These are phyloP conservation scores for Solanum phureja DNA, from an alignment of 257 asterid species.

Conservation along the genomic window DNA sequence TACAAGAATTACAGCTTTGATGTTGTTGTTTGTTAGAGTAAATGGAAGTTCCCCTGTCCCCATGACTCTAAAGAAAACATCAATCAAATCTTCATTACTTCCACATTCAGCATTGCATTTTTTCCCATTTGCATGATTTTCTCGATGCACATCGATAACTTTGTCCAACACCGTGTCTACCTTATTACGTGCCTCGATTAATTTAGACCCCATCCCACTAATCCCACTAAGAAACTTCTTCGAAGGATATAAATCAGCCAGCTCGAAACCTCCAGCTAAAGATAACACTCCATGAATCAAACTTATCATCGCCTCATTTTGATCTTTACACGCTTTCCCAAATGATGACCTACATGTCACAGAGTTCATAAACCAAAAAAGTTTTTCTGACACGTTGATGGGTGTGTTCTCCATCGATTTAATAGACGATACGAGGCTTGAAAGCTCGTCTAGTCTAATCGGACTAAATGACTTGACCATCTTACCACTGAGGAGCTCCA, in stretches of 20 bases:
- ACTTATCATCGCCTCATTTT: neutral
- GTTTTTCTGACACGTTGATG: neutral
- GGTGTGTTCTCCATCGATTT: neutral
- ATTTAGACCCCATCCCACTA: neutral
- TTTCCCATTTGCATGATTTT: neutral
- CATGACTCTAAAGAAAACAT: neutral
- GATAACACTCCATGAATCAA: neutral
- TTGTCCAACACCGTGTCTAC: neutral
- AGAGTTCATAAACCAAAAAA: neutral
- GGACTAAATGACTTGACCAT: neutral
- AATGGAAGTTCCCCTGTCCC: neutral
- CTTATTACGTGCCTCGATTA: neutral
- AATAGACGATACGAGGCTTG: neutral
- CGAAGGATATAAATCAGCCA: neutral
- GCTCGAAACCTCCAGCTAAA: neutral
- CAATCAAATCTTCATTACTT: neutral
- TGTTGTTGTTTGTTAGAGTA: neutral
- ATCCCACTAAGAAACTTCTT: neutral
- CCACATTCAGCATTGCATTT: neutral
- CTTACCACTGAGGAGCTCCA: constrained; percentile 1
- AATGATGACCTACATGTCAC: neutral
- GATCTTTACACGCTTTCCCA: neutral
- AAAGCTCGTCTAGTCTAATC: neutral
- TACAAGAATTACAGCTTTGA: neutral
- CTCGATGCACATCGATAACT: neutral